Conservation (phyloP, 768 basidiomycete genomes). For the Lentinula guzmanii region DNA sequence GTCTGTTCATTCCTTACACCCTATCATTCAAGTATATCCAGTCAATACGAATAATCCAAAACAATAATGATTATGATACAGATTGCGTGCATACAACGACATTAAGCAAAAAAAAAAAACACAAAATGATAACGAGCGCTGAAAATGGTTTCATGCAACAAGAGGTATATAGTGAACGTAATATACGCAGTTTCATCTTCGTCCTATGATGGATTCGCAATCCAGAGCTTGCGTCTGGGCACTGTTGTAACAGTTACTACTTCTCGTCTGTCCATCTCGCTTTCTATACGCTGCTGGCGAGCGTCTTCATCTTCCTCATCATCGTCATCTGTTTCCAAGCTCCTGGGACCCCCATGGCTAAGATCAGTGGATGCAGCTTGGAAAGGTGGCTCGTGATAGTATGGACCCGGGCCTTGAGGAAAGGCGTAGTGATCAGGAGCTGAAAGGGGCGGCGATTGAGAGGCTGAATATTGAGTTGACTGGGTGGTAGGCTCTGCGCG, state of each 20-base stretch:
- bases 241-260: conserved; percentile 76
- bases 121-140: background rate
- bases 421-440: conserved; percentile 36
- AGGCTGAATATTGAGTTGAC: conserved; percentile 24
- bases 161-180: background rate
- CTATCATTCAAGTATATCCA: background rate
- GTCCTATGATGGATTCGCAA: conserved; percentile 57
- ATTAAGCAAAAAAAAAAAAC: conserved; percentile 1
- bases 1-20: background rate
- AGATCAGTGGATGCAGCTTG: conserved; percentile 32
- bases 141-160: background rate
- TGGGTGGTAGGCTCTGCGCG: conserved; percentile 21
- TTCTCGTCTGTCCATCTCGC: conserved; percentile 76
- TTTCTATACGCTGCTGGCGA: conserved; percentile 69
- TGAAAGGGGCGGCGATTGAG: conserved; percentile 30
- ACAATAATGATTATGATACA: conserved; percentile 4
- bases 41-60: background rate
- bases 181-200: background rate
- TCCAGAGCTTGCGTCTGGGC: conserved; percentile 69
- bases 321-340: conserved; percentile 50
- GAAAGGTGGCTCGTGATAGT: conserved; percentile 61
- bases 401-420: conserved; percentile 50
- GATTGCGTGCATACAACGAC: conserved; percentile 5
- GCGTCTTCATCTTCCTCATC: conserved; percentile 73
- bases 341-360: conserved; percentile 43